Evolutionary conservation across 225 moss, liverwort and hornwort species (phyloP).

Genomic region (Climacium dendroides): DNA sequence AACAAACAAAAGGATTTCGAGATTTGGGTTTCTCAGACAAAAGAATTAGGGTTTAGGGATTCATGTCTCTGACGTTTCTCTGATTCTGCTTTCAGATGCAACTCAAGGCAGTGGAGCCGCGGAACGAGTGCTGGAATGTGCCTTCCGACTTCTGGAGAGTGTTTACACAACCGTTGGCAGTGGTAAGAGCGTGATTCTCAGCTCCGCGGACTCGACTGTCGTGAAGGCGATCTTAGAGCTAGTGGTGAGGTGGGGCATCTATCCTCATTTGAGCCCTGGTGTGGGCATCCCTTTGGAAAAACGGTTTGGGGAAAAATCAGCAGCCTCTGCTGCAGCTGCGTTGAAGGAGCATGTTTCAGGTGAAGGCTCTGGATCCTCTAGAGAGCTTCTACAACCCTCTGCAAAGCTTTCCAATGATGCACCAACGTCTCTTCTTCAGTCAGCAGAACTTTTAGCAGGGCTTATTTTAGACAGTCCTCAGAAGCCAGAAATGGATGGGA

Average conservation of each 20-base stretch:
- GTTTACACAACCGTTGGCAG: conserved; percentile 15
- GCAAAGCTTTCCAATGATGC: not conserved
- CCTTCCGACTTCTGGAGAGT: conserved; percentile 27
- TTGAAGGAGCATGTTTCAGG: conserved; percentile 33
- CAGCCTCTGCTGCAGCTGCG: conserved; percentile 57
- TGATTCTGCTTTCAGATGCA: not conserved
- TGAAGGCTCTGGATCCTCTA: not conserved
- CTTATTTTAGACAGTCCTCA: conserved; percentile 37
- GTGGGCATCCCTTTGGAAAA: conserved; percentile 64
- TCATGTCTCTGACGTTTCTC: not conserved
- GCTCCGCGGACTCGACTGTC: conserved; percentile 50
- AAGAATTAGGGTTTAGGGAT: not conserved
- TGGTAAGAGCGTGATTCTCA: conserved; percentile 30
- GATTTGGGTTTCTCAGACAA: not conserved
- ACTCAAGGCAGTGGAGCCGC: not conserved
- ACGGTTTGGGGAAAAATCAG: conserved; percentile 61
- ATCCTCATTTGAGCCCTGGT: conserved; percentile 59
- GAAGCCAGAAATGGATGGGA: not conserved
- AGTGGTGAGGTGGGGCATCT: conserved; percentile 69
- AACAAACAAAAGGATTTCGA: not conserved
- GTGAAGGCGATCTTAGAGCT: conserved; percentile 77
- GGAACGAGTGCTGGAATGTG: conserved; percentile 20
- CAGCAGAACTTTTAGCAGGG: conserved; percentile 53
- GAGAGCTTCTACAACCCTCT: not conserved
- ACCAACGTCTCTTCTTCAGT: conserved; percentile 33